A percentile compares a stretch with the other conserved stretches of the same genome.
phyloP scores from a whole-genome alignment of 192 early-diverging fungal genomes.

The Umbelopsis ramanniana region DNA sequence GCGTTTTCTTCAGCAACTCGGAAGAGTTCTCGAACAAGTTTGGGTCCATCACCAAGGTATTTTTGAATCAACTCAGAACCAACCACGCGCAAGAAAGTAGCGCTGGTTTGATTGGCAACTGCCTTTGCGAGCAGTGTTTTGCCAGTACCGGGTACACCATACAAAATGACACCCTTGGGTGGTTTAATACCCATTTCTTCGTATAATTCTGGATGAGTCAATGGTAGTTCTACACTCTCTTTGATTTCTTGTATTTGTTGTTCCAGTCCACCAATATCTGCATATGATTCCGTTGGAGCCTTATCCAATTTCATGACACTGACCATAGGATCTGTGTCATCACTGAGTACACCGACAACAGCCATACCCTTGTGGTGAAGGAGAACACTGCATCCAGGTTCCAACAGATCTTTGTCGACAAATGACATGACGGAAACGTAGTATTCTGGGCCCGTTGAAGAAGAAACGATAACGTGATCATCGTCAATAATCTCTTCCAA shows the following conservation, averaged over 20 bases:
- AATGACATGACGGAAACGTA: conserved; percentile 98
- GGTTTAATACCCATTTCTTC: conserved; percentile 99
- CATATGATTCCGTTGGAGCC: conserved; percentile 98
- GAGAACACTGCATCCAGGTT: conserved; percentile 95
- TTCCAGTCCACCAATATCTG: conserved; percentile 96
- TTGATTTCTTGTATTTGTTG: conserved; percentile 97
- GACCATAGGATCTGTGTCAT: conserved; percentile 98
- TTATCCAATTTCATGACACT: conserved; percentile 99
- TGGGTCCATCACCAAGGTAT: conserved; percentile 98
- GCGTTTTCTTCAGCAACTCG: conserved; percentile 94
- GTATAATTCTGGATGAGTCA: conserved; percentile 97
- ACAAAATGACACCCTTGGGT: conserved; percentile 96
- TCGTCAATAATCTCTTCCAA: conserved; percentile 99
- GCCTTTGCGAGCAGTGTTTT: conserved; percentile 98
- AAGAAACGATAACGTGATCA: conserved; percentile 97
- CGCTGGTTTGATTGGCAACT: conserved; percentile 97
- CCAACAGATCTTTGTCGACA: conserved; percentile 98
- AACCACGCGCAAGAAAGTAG: conserved; percentile 96
- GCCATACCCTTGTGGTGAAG: conserved; percentile 93
- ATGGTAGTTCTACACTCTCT: conserved; percentile 83
- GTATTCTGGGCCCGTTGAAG: conserved; percentile 90
- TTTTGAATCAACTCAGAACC: conserved; percentile 99
- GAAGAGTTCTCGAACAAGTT: conserved; percentile 97
- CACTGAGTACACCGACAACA: conserved; percentile 92
- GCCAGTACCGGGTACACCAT: conserved; percentile 91